Percentiles rank a stretch among this genome's conserved stretches.
These are phyloP conservation scores for Fusarium compactum DNA, from an alignment of 2,329 filamentous ascomycete species.

Conservation along the genomic window DNA sequence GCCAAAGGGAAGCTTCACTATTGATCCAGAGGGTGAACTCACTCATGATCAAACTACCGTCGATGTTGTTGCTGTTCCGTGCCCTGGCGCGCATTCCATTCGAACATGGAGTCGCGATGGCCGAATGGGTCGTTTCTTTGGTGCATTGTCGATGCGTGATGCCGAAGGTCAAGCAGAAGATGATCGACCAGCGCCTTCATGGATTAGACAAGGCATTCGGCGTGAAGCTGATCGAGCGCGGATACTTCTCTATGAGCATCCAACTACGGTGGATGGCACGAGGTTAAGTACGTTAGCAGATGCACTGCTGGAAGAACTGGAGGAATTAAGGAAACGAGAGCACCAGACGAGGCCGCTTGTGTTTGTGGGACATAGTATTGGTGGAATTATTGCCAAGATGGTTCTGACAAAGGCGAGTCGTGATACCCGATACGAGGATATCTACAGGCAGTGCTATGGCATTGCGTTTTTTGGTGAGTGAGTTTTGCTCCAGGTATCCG, in stretches of 20 bases:
- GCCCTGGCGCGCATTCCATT: conserved; percentile 64
- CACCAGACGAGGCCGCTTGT: conserved; percentile 64
- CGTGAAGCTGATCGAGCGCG: conserved; percentile 61
- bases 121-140: conserved; percentile 61
- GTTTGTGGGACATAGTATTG: conserved; percentile 72
- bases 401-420: conserved; percentile 63
- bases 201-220: conserved; percentile 66
- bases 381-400: conserved; percentile 70
- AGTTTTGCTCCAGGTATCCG: fast-evolving
- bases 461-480: conserved; percentile 69
- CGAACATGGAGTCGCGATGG: conserved; percentile 66
- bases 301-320: conserved; percentile 60
- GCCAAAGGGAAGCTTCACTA: conserved; percentile 46
- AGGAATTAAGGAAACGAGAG: conserved; percentile 50
- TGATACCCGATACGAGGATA: conserved; percentile 54
- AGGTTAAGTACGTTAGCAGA: conserved; percentile 61
- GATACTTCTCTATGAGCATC: conserved; percentile 66
- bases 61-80: conserved; percentile 66
- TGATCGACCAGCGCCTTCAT: conserved; percentile 55
- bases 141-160: conserved; percentile 56
- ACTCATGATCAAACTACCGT: conserved; percentile 66
- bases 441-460: conserved; percentile 69
- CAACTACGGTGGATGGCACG: conserved; percentile 53
- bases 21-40: conserved; percentile 52
- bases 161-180: conserved; percentile 46